Conservation (phyloP, 2,329 filamentous ascomycete species). For the Fusarium cicatricum region DNA sequence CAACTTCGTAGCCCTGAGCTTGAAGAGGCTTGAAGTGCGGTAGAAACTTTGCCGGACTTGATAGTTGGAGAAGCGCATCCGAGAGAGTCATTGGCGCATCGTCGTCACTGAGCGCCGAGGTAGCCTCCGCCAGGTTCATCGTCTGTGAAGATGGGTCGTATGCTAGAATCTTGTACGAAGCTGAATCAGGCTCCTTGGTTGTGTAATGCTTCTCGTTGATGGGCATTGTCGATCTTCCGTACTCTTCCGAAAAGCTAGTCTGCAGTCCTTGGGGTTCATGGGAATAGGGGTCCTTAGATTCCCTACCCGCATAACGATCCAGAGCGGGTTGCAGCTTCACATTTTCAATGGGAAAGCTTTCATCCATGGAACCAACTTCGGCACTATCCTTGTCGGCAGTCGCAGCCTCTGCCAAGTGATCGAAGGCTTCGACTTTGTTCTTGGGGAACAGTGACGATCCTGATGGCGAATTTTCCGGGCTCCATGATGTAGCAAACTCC, state of each 20-base stretch:
- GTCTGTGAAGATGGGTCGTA: conserved; percentile 67
- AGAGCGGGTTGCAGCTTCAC: conserved; percentile 44
- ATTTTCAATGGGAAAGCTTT: conserved; percentile 48
- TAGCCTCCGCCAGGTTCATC: conserved; percentile 67
- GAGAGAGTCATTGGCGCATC: conserved; percentile 63
- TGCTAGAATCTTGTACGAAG: conserved; percentile 69
- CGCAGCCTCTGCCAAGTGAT: background rate
- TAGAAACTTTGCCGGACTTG: conserved; percentile 71
- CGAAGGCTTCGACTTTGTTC: background rate
- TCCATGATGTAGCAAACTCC: conserved; percentile 57
- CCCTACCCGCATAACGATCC: conserved; percentile 34
- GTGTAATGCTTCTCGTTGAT: conserved; percentile 47
- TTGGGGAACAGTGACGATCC: conserved; percentile 40
- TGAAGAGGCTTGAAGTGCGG: conserved; percentile 68
- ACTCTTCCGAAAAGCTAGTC: conserved; percentile 56
- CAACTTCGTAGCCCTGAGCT: conserved; percentile 71
- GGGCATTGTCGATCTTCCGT: conserved; percentile 46
- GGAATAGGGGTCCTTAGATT: conserved; percentile 51
- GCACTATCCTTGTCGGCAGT: conserved; percentile 39
- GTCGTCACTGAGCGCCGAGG: conserved; percentile 59
- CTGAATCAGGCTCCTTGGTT: conserved; percentile 11
- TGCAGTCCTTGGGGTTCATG: conserved; percentile 58
- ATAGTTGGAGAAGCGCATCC: conserved; percentile 67
- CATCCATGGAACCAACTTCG: conserved; percentile 51
- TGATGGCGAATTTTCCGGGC: conserved; percentile 38